Conservation (phyloP, 805 yeast species). For the Candida ficus region DNA sequence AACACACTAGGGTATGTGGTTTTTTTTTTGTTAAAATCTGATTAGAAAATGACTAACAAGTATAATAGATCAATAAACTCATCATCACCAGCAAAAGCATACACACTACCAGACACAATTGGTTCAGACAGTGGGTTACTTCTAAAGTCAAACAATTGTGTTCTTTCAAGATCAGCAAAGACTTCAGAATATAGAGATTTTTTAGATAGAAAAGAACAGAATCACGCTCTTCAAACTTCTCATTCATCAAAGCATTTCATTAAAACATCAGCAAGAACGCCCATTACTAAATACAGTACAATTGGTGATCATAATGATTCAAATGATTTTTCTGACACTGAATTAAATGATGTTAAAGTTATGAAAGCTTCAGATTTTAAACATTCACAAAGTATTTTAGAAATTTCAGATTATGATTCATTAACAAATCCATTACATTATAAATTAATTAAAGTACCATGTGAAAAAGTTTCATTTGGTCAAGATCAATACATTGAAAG, state of each 20-base stretch:
- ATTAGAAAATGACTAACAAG: too few species aligned
- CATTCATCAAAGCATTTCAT: too few species aligned
- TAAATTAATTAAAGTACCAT: neutral
- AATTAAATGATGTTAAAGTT: neutral
- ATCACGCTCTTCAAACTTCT: too few species aligned
- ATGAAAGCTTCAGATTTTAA: neutral
- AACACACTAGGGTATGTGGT: neutral
- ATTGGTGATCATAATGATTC: neutral
- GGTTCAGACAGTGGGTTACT: too few species aligned
- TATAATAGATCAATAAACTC: too few species aligned
- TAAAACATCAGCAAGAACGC: neutral
- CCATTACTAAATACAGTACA: neutral
- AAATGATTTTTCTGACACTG: neutral
- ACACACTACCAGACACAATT: too few species aligned
- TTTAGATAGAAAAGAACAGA: neutral
- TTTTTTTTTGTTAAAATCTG: neutral
- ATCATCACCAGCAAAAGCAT: neutral
- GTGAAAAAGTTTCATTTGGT: neutral
- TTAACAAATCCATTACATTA: neutral
- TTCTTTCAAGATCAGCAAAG: too few species aligned
- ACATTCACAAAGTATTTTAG: too few species aligned
- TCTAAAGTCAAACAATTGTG: too few species aligned
- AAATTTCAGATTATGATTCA: neutral
- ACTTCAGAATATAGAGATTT: neutral
- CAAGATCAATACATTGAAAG: neutral